Base-by-base conservation (phyloP, 2,329 filamentous ascomycete genomes). In the Paramyrothecium roridum region DNA sequence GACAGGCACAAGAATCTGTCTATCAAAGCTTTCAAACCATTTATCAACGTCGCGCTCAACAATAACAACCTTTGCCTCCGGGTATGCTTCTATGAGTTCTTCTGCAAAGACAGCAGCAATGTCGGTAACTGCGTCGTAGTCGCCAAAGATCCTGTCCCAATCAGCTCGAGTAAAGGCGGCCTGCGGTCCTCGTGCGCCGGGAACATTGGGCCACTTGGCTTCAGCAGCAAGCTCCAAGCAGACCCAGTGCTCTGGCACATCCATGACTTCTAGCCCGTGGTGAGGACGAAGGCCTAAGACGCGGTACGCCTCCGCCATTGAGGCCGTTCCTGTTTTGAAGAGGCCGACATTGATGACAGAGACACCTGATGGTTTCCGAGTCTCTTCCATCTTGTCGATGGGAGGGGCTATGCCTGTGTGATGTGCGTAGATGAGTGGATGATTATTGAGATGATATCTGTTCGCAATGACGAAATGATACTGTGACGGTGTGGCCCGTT, bases 11-110 rank as follows among this genome's bases (percentile, higher is more conserved):
- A 51, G 30, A 19, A 51, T 51, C 16, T n/a, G 23, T 26, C 30
- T 40, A 17, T 57, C 45, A 30, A 67, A 61, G 56, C 67, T 70
- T 11, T 56, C 48, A 22, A 56, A 56, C 68, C 67, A 68, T 2
- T 51, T 53, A 3, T 68, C 67, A 10, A 67, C 56, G 17, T 70
- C 63, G 12, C 67, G 63, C 10, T 66, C 58, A 17, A 60, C 57
- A 1, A 70, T 61, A 16, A 70, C 59, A 10, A 69, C 60, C 22
- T 67, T 67, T 1, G 68, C 67, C 0, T 69, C 62, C 1, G 67
- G 67, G 8, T 70, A 71, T 0, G 63, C 63, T 3, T 52, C 53
- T 17, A 69, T 63, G 1, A 71, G 51, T n/a, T 63, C 58, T 16
- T 60, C 52, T 1, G 65, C 61, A 8, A 60, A 67, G 20, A 62